Evolutionary conservation across 73 alveolate species (phyloP).

Genomic region (Paramecium sonneborni): DNA sequence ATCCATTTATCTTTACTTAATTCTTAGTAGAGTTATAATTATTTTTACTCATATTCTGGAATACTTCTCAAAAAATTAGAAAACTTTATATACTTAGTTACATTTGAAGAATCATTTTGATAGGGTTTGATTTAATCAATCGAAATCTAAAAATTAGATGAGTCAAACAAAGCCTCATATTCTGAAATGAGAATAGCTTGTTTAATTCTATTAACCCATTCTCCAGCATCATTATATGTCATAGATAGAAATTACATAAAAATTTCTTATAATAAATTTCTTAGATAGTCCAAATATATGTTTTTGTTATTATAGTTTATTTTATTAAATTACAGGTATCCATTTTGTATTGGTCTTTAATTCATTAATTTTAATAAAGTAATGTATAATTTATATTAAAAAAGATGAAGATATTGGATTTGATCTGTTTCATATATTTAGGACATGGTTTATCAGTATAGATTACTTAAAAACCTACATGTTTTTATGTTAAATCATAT

Average conservation of each 20-base stretch:
- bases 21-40: background rate
- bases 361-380: background rate
- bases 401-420: background rate
- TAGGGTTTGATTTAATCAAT: background rate
- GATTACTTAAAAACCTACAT: conserved; percentile 31
- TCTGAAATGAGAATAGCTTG: background rate
- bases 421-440: background rate
- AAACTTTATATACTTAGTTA: background rate
- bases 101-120: too few species aligned
- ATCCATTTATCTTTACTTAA: conserved; percentile 1
- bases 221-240: conserved; percentile 16
- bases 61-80: background rate
- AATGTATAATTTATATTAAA: background rate
- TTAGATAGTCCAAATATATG: background rate
- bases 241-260: background rate
- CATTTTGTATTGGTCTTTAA: background rate
- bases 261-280: background rate
- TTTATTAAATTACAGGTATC: conserved; percentile 1
- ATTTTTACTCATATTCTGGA: background rate
- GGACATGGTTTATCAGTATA: background rate
- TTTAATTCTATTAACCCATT: background rate
- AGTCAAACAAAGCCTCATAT: background rate
- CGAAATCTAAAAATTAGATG: background rate
- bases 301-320: background rate
- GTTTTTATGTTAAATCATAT: conserved; percentile 25